Base-by-base conservation (phyloP, 352 stramenopile species). In the Globisporangium echinulatum region DNA sequence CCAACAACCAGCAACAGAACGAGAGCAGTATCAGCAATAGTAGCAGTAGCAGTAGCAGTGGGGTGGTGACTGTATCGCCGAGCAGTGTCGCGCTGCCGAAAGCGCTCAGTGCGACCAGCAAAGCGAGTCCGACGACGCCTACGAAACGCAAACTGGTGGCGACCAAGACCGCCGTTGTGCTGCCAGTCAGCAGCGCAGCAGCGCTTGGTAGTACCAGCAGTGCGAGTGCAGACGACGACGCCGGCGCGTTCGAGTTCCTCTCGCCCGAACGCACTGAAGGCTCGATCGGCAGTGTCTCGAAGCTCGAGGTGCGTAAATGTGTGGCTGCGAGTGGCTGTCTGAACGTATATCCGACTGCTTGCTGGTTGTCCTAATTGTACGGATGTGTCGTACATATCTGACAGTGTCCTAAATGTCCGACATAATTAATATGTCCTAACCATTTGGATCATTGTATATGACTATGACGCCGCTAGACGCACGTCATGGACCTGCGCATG, bases 401-500 rank as follows among this genome's bases (percentile, higher is more conserved):
- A 38, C 8, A 5, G 33, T 53, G 36, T 47, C 4, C 10, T 40
- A 7, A 11, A 15, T 17, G 4, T 38, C 7, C 40, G 33, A 4
- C 7, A 3, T 33, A 37, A 42, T 51, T 4, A 25, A 25, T 25
- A 25, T 25, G 25, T 25, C 25, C 25, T 25, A 25, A 25, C 25
- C 25, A 25, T 25, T 25, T 25, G 25, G 25, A 25, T 25, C 25
- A 25, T 25, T 25, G 25, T 2, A 25, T 25, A 25, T 25, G 25
- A 25, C 25, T 25, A 25, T 25, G 25, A 2, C 25, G 25, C 25
- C 25, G 25, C 25, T 25, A 25, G 25, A 25, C 62, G 0, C 75
- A 90, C 54, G 55, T 93, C 14, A 61, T 88, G 63, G 81, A 88
- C 44, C 64, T 93, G n/a, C 83, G 83, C 7, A 72, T 71, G 63